These are phyloP conservation scores for Cladosporium sp. DNA, from an alignment of 2,329 filamentous ascomycete genomes.

Conservation along the genomic window DNA sequence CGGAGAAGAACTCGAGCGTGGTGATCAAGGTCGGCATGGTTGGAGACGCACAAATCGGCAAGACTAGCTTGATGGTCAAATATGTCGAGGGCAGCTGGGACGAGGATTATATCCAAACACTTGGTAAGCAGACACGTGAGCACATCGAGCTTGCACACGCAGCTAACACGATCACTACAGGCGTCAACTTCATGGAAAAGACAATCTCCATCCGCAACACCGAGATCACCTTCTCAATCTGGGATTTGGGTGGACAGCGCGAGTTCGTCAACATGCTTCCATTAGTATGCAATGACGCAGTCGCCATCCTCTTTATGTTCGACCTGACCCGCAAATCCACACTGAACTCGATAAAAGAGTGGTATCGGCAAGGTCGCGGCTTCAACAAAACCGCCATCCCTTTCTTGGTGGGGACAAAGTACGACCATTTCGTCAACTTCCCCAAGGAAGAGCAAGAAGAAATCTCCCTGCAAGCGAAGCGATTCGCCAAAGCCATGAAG, in stretches of 20 bases:
- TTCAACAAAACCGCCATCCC: slow-evolving; percentile 99
- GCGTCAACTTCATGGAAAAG: slow-evolving; percentile 99
- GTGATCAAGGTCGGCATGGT: slow-evolving; percentile 99
- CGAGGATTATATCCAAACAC: slow-evolving; percentile 98
- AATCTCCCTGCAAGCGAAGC: slow-evolving; percentile 93
- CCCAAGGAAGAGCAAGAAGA: slow-evolving; percentile 96
- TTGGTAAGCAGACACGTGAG: slow-evolving; percentile 58
- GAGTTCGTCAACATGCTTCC: slow-evolving; percentile 99
- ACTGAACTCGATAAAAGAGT: slow-evolving; percentile 98
- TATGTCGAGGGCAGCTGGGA: slow-evolving; percentile 99
- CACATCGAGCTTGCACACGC: background rate
- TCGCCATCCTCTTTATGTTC: slow-evolving; percentile 98
- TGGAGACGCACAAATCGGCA: slow-evolving; percentile 97
- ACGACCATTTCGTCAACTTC: slow-evolving; percentile 99
- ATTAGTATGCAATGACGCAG: slow-evolving; percentile 98
- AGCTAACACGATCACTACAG: slow-evolving; percentile 42
- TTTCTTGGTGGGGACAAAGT: slow-evolving; percentile 95
- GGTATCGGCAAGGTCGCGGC: slow-evolving; percentile 94
- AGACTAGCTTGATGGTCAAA: slow-evolving; percentile 99
- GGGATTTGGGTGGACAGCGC: slow-evolving; percentile 95
- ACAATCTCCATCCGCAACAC: slow-evolving; percentile 99
- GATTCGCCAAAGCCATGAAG: slow-evolving; percentile 98
- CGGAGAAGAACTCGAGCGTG: slow-evolving; percentile 62
- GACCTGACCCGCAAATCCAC: slow-evolving; percentile 94
- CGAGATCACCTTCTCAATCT: slow-evolving; percentile 99